Base-by-base conservation (phyloP, 192 early-diverging fungal species). In the Umbelopsis sp. region DNA sequence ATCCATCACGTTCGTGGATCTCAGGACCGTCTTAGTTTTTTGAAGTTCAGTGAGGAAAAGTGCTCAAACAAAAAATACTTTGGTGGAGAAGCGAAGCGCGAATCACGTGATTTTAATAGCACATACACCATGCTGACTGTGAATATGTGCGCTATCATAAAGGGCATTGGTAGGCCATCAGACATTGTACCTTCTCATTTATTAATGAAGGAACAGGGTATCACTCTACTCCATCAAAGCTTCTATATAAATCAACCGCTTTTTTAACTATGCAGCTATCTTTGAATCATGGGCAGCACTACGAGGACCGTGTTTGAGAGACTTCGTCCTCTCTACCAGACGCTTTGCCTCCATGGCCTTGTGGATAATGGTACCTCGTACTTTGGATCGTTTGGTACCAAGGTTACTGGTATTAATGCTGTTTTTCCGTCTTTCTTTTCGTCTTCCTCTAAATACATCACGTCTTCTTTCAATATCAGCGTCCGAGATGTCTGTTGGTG, bases 401-500 rank as follows among this genome's bases (percentile, higher is more conserved):
- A 59, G 47, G n/a, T 56, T 20, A 31, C 62, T 45, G 65, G 36
- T 32, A 68, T 72, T 8, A 67, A 68, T 41, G 66, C 26, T 25
- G 25, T 71, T 71, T 36, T 44, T 66, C 25, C 77, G 56, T 69
- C 74, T 62, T 56, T 79, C 68, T 65, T 79, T 75, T 32, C 81
- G 62, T 50, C 77, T 52, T 14, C 72, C 68, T 66, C 69, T 68
- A 45, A 82, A 79, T 14, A 76, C 32, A 26, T 76, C 74, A 22
- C 81, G 53, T 45, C 54, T 66, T 24, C 72, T 41, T 31, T 71
- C 69, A 29, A 82, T 79, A 24, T 82, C 81, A 49, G 71, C 66
- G 25, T 73, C 74, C 10, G 71, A 70, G 0, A 82, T 69, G 41
- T 70, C 59, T 9, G 73, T 71, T 29, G 71, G 32, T 4, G 67